A percentile compares a stretch with the other conserved stretches of the same genome.
phyloP scores from a whole-genome alignment of 495 filamentous ascomycete genomes.

The Lasiosphaeriaceae sp. region DNA sequence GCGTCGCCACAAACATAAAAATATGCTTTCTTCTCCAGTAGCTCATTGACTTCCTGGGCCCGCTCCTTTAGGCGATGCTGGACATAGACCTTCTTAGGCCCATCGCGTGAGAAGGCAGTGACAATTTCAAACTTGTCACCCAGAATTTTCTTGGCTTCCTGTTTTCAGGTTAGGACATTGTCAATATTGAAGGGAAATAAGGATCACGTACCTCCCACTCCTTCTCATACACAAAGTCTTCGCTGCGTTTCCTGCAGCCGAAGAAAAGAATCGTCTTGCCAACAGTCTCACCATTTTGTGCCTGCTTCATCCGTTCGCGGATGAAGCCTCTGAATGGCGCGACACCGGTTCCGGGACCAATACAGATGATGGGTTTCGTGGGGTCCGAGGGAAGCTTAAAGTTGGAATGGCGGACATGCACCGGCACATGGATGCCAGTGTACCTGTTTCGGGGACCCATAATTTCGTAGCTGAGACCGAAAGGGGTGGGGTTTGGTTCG shows the following conservation, averaged over 20 bases:
- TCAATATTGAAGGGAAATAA: background rate
- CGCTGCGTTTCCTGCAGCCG: constrained; percentile 75
- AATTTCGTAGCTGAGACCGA: constrained; percentile 85
- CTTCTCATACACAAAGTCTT: constrained; percentile 89
- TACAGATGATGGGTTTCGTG: constrained; percentile 87
- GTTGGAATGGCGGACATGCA: constrained; percentile 96
- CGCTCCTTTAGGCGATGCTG: constrained; percentile 86
- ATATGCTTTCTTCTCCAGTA: constrained; percentile 82
- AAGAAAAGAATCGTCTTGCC: constrained; percentile 92
- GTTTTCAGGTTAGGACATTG: constrained; percentile 8
- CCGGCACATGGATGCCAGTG: constrained; percentile 90
- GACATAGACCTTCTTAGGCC: constrained; percentile 86
- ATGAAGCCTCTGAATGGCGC: constrained; percentile 95
- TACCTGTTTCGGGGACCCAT: constrained; percentile 94
- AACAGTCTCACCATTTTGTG: constrained; percentile 74
- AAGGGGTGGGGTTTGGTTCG: constrained; percentile 77
- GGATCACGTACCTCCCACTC: constrained; percentile 78
- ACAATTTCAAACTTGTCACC: constrained; percentile 84
- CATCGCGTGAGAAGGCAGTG: constrained; percentile 90
- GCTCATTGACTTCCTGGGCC: constrained; percentile 79
- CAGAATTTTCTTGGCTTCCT: constrained; percentile 78
- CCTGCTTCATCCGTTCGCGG: constrained; percentile 83
- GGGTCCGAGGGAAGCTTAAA: constrained; percentile 98
- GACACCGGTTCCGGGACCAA: constrained; percentile 95
- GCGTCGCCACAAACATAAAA: constrained; percentile 99